Conservation (phyloP, 2,329 filamentous ascomycete species). For the Byssoonygena ceratinophila region DNA sequence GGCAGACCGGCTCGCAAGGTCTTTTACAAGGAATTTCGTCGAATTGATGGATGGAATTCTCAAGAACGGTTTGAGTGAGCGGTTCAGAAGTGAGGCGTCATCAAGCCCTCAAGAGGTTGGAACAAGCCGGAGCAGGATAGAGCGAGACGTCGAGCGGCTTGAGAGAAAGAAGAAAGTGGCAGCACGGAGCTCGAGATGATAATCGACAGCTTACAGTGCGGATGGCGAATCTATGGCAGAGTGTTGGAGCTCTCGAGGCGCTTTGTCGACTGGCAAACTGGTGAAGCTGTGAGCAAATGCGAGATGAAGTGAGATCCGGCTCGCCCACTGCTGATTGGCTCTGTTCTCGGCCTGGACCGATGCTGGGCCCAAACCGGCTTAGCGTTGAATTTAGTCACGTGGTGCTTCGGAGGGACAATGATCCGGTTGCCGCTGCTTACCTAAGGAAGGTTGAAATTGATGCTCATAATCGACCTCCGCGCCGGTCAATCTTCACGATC, state of each 20-base stretch:
- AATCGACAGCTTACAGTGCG: background rate
- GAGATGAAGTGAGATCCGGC: background rate
- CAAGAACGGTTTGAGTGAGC: background rate
- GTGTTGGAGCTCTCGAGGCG: background rate
- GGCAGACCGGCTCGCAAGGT: background rate
- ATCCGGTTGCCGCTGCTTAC: no score
- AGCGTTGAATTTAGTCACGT: background rate
- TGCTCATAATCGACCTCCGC: no score
- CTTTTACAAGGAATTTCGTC: slow-evolving; percentile 1
- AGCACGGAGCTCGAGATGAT: background rate
- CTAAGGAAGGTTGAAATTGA: background rate
- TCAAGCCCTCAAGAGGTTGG: background rate
- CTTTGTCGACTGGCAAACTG: background rate
- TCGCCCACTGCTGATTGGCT: background rate
- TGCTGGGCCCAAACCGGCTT: background rate
- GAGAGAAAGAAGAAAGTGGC: background rate
- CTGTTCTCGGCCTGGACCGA: background rate
- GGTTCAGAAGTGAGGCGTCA: slow-evolving; percentile 2
- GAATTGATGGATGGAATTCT: background rate
- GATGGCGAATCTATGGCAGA: background rate
- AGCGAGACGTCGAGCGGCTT: background rate
- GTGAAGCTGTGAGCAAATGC: background rate
- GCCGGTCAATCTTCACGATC: no score
- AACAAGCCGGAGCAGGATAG: no score
- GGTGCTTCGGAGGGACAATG: no score